phyloP scores from a whole-genome alignment of 768 basidiomycete species.

The Clavaria fumosa region DNA sequence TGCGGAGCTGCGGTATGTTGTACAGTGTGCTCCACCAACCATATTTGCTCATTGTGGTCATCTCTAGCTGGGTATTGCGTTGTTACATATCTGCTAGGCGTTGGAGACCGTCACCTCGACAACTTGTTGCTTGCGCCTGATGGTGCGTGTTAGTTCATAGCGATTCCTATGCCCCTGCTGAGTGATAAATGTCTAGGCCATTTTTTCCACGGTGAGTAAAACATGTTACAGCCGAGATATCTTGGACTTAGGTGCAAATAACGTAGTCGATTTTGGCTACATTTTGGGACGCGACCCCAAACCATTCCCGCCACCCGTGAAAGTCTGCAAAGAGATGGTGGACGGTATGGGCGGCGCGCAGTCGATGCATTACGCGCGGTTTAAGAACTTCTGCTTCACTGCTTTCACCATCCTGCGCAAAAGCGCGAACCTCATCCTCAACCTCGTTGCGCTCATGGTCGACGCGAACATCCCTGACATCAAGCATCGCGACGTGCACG shows the following conservation, averaged over 20 bases:
- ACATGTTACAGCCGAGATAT: background rate
- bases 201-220: constrained; percentile 81
- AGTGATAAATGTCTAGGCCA: constrained; percentile 35
- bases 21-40: background rate
- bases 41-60: constrained; percentile 8
- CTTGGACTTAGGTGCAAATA: background rate
- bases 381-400: constrained; percentile 96
- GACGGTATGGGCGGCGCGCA: constrained; percentile 98
- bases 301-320: constrained; percentile 93
- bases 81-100: constrained; percentile 88
- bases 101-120: constrained; percentile 94
- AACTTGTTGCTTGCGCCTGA: constrained; percentile 88
- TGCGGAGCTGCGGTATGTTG: constrained; percentile 85
- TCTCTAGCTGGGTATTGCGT: constrained; percentile 91
- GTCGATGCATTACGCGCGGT: constrained; percentile 89
- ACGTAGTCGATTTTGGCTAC: constrained; percentile 90
- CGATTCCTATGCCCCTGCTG: background rate
- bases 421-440: constrained; percentile 92
- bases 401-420: constrained; percentile 93
- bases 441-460: constrained; percentile 92
- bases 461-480: constrained; percentile 97
- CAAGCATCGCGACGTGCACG: constrained; percentile 76
- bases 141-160: constrained; percentile 29
- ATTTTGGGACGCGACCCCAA: constrained; percentile 96
- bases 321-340: constrained; percentile 99